phyloP scores from a whole-genome alignment of 768 basidiomycete species.

The Hygrophoropsis aurantiaca region DNA sequence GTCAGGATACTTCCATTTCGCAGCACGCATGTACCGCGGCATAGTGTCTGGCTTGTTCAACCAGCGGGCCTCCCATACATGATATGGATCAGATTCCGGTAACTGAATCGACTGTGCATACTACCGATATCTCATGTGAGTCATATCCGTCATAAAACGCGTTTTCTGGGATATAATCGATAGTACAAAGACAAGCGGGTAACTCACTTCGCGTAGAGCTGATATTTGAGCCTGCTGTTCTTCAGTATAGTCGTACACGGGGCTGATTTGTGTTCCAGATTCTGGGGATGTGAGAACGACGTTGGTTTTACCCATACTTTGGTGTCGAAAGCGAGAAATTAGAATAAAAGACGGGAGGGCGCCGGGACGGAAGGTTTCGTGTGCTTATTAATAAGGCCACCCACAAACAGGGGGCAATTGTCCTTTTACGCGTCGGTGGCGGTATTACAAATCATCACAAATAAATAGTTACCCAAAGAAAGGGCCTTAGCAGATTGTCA shows the following conservation, averaged over 20 bases:
- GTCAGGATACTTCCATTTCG: constrained; percentile 80
- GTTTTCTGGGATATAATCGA: no score
- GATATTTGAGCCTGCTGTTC: constrained; percentile 62
- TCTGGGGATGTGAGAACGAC: constrained; percentile 57
- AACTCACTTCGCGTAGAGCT: constrained; percentile 58
- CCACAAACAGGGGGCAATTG: no score
- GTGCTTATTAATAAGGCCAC: no score
- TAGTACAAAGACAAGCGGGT: neutral
- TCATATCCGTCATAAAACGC: no score
- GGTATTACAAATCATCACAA: no score
- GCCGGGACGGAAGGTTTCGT: neutral
- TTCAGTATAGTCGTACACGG: constrained; percentile 59
- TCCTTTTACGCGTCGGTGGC: no score
- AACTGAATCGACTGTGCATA: constrained; percentile 66
- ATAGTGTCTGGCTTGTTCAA: constrained; percentile 62
- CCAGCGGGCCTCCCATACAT: constrained; percentile 79
- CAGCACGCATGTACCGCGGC: constrained; percentile 78
- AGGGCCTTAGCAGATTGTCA: no score
- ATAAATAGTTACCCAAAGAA: no score
- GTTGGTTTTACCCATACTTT: constrained; percentile 40
- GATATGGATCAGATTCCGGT: constrained; percentile 67
- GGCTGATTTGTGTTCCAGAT: constrained; percentile 50
- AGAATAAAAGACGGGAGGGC: neutral
- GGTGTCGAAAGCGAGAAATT: neutral
- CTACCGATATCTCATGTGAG: constrained; percentile 37